Evolutionary conservation across 2,329 filamentous ascomycete genomes (phyloP).

Genomic region (Lasiodiplodia citricola): DNA sequence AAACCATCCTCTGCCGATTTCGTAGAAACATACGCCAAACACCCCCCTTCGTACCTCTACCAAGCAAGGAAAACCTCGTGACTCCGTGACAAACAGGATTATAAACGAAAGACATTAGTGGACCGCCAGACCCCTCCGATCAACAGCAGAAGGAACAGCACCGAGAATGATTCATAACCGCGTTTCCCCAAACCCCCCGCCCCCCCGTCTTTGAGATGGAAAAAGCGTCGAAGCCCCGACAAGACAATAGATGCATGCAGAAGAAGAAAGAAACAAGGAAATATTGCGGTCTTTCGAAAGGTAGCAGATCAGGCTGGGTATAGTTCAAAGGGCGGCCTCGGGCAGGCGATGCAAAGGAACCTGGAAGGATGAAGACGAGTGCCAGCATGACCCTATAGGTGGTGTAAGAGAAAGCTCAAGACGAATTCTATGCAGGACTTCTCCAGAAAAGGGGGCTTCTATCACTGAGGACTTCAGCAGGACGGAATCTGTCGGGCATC

Average conservation of each 20-base stretch:
- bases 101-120: conserved; percentile 26
- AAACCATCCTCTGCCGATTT: conserved; percentile 1
- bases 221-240: conserved; percentile 11
- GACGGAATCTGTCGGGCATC: conserved; percentile 10
- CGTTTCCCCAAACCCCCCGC: background rate
- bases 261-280: conserved; percentile 6
- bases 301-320: conserved; percentile 26
- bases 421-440: conserved; percentile 19
- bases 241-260: conserved; percentile 1
- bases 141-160: conserved; percentile 2
- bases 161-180: conserved; percentile 19
- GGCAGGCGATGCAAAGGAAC: conserved; percentile 7
- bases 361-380: conserved; percentile 13
- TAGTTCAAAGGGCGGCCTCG: conserved; percentile 20
- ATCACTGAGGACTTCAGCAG: conserved; percentile 10
- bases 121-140: background rate
- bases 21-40: conserved; percentile 16
- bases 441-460: conserved; percentile 20
- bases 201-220: conserved; percentile 3
- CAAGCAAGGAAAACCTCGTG: conserved; percentile 7
- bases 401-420: conserved; percentile 7
- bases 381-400: conserved; percentile 1
- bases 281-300: conserved; percentile 22
- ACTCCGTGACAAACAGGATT: conserved; percentile 17
- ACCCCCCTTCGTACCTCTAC: conserved; percentile 15